Evolutionary conservation across 768 basidiomycete species (phyloP), one percentile per base, ranked within the genome.

Genomic region (Mycena chlorophos): DNA sequence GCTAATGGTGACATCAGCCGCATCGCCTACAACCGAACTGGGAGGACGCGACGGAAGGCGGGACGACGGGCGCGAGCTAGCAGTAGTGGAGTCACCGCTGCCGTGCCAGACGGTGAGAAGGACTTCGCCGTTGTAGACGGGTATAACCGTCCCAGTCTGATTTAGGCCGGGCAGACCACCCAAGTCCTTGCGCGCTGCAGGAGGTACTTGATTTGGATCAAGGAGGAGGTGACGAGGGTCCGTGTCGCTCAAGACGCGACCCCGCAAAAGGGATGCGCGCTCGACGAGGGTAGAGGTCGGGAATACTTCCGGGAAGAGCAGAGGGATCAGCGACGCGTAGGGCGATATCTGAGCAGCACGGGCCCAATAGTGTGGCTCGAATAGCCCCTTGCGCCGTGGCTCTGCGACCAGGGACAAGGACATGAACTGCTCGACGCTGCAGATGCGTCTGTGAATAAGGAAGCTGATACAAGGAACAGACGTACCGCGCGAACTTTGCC

Each of bases 281-380:
- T 93, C 88, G 52, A 93, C 73, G 53, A 92, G 78, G 1, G 81
- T 77, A 19, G 89, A 67, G 0, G 81, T 75, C 1, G 90, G 89
- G 1, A 92, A 69, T 1, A 87, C 80, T 54, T 93, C 89, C 0
- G 87, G 82, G 69, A 94, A 92, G 14, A 91, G 73, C 17, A 93
- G 76, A 1, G 91, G 88, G 29, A 81, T 73, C 39, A 86, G 72
- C 1, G 80, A 78, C 29, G 82, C 73, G 42, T 75, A 75, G 2
- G 75, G 72, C 0, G 75, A 65, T 34, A 74, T 68, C 5, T 56
- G 2, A 73, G 67, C 23, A 68, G 63, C 13, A 75, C 79, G 78
- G 4, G 77, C 73, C 89, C 89, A 92, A 70, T 86, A 90, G 61
- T 86, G 82, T 0, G 89, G 88, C 59, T 90, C 88, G 53, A 89